These are phyloP conservation scores for Populus hybrid DNA, from an alignment of 441 rosid genomes.

Conservation along the genomic window DNA sequence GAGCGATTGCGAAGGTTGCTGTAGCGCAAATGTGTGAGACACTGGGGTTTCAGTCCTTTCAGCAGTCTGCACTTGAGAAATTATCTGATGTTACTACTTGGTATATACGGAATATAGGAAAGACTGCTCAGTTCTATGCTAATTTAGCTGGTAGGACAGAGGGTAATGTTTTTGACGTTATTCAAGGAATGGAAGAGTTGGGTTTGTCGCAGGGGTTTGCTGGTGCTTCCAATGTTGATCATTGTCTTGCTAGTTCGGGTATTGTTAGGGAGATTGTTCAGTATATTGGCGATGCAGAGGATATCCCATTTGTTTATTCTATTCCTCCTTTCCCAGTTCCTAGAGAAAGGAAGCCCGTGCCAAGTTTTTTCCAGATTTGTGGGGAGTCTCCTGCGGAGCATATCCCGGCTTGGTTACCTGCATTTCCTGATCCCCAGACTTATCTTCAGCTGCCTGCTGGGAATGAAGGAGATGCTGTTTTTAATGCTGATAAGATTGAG, in stretches of 20 bases:
- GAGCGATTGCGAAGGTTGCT: conserved; percentile 61
- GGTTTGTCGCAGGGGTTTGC: conserved; percentile 54
- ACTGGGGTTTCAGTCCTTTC: conserved; percentile 71
- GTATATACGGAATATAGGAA: conserved; percentile 54
- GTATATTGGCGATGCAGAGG: conserved; percentile 51
- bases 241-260: conserved; percentile 62
- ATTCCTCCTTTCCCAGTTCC: conserved; percentile 61
- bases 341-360: conserved; percentile 45
- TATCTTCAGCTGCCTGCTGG: conserved; percentile 25
- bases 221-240: conserved; percentile 62
- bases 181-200: conserved; percentile 74
- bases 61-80: conserved; percentile 69
- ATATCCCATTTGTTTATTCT: conserved; percentile 58
- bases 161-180: conserved; percentile 61
- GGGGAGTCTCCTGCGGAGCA: conserved; percentile 65
- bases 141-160: conserved; percentile 66
- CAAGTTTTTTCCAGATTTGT: conserved; percentile 52
- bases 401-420: conserved; percentile 63
- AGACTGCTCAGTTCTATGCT: conserved; percentile 48
- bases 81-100: conserved; percentile 55
- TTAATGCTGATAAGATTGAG: conserved; percentile 29
- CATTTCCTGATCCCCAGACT: conserved; percentile 23
- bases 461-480: conserved; percentile 30
- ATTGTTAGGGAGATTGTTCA: conserved; percentile 56
- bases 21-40: conserved; percentile 71